These are phyloP conservation scores for Rauvolfia tetraphylla DNA, from an alignment of 257 asterid species.

Conservation along the genomic window DNA sequence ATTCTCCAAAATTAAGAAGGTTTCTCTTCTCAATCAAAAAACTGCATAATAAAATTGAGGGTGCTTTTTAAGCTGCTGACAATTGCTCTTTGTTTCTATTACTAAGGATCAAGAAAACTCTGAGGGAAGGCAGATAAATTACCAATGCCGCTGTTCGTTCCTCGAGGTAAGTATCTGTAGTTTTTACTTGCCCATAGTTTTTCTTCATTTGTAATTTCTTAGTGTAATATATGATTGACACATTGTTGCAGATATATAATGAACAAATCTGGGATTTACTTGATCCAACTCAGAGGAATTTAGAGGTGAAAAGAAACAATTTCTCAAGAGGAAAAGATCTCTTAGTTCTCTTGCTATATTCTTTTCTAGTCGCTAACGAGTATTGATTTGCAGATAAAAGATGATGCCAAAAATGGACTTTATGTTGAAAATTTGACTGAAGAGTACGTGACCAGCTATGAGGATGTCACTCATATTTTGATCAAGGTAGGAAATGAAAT, in stretches of 20 bases:
- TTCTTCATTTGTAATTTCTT: not conserved
- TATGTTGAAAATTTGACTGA: slow-evolving; percentile 86
- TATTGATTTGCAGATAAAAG: slow-evolving; percentile 58
- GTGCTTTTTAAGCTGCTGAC: slow-evolving; percentile 1
- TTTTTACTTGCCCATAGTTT: not conserved
- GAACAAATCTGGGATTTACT: slow-evolving; percentile 88
- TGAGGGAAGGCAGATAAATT: slow-evolving; percentile 61
- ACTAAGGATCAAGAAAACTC: slow-evolving; percentile 69
- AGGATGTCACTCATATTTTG: slow-evolving; percentile 79
- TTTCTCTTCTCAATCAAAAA: slow-evolving; percentile 1
- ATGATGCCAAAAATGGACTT: slow-evolving; percentile 74
- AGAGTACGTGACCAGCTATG: slow-evolving; percentile 78
- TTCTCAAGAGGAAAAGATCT: not conserved
- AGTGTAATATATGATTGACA: not conserved
- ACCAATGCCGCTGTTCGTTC: slow-evolving; percentile 96
- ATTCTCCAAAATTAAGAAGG: slow-evolving; percentile 68
- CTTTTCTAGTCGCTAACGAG: not conserved
- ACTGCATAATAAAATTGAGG: slow-evolving; percentile 3
- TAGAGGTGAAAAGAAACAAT: slow-evolving; percentile 51
- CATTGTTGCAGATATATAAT: slow-evolving; percentile 62
- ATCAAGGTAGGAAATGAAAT: slow-evolving; percentile 51
- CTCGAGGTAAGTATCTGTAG: slow-evolving; percentile 59
- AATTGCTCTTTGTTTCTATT: slow-evolving; percentile 10
- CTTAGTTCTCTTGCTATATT: not conserved
- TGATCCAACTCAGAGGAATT: slow-evolving; percentile 74